phyloP scores from a whole-genome alignment of 1,139 yeast species.

The Scheffersomyces cryptocercus region DNA sequence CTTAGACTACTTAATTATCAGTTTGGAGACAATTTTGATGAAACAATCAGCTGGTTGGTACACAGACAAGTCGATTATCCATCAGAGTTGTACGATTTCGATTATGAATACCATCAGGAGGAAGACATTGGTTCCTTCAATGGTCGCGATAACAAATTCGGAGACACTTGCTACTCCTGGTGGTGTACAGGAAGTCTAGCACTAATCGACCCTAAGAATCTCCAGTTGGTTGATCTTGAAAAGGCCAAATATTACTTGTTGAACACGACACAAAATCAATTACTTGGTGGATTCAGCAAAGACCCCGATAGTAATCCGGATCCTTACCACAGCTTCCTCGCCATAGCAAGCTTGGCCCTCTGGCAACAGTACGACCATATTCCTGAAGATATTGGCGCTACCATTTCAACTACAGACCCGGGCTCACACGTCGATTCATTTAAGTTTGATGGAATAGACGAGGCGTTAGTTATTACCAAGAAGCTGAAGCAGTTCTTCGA shows the following conservation, averaged over 20 bases:
- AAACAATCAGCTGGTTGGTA: conserved; percentile 57
- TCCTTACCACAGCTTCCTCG: conserved; percentile 66
- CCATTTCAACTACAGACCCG: no score
- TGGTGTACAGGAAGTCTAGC: conserved; percentile 74
- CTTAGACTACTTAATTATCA: conserved; percentile 45
- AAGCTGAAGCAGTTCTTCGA: conserved; percentile 19
- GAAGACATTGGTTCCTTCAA: conserved; percentile 79
- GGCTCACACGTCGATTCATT: neutral
- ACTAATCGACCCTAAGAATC: conserved; percentile 30
- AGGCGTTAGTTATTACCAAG: conserved; percentile 26
- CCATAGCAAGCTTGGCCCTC: conserved; percentile 57
- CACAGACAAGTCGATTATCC: conserved; percentile 61
- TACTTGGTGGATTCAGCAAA: conserved; percentile 86
- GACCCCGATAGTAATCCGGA: conserved; percentile 63
- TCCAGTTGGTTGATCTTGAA: conserved; percentile 36
- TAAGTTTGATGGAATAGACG: conserved; percentile 24
- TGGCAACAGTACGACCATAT: conserved; percentile 21
- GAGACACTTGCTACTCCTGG: conserved; percentile 91
- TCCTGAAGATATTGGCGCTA: no score
- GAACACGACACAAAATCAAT: conserved; percentile 57
- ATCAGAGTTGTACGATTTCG: conserved; percentile 19
- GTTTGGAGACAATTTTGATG: conserved; percentile 16
- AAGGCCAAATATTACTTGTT: conserved; percentile 51
- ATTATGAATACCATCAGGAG: conserved; percentile 38
- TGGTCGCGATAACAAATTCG: conserved; percentile 81